These are phyloP conservation scores for Geum urbanum DNA, from an alignment of 306 rosid species.

Conservation along the genomic window DNA sequence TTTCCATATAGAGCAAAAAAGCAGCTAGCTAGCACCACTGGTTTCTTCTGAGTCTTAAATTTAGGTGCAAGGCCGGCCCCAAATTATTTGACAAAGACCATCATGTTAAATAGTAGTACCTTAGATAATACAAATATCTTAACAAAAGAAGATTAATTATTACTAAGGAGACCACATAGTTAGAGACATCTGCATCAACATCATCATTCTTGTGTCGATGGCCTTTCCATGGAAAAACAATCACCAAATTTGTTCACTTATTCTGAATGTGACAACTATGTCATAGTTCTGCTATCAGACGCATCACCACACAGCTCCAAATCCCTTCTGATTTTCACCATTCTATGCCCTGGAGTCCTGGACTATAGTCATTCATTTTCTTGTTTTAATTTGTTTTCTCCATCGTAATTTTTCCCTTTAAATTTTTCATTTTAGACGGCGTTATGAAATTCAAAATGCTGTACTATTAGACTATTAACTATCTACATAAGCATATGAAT, in stretches of 20 bases:
- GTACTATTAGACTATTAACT: too few relatives aligned
- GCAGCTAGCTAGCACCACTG: not conserved
- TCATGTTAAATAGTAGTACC: not conserved
- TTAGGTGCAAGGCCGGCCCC: constrained; percentile 17
- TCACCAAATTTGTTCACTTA: not conserved
- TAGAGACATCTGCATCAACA: constrained; percentile 16
- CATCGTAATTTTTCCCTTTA: too few relatives aligned
- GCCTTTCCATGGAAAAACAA: not conserved
- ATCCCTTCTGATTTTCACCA: constrained; percentile 1
- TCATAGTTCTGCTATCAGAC: constrained; percentile 1
- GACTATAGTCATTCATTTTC: not conserved
- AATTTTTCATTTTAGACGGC: too few relatives aligned
- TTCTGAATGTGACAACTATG: constrained; percentile 2
- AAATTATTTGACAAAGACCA: constrained; percentile 12
- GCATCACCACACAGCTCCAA: constrained; percentile 2
- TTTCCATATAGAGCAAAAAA: constrained; percentile 19
- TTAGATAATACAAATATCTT: not conserved
- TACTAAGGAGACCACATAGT: not conserved
- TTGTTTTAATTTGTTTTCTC: not conserved
- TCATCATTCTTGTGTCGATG: constrained; percentile 16
- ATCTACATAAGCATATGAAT: too few relatives aligned
- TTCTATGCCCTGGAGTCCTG: constrained; percentile 5
- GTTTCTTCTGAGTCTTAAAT: not conserved
- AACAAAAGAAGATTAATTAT: not conserved
- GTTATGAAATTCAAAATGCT: too few relatives aligned